Base-by-base conservation (phyloP, 2,329 filamentous ascomycete species). In the Sporothrix phasma region DNA sequence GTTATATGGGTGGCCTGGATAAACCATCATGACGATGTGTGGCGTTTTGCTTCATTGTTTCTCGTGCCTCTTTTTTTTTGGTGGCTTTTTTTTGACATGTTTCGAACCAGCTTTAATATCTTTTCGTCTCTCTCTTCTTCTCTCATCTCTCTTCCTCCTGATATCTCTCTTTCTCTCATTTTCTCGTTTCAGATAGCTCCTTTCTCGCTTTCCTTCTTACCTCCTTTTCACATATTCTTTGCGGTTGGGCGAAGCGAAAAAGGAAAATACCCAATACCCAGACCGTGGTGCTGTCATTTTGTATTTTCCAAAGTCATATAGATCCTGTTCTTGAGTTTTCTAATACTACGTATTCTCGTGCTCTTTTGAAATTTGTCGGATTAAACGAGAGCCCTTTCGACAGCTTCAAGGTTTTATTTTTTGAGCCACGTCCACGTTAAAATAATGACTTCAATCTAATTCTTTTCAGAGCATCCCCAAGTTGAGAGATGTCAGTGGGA, bases 261-360 rank as follows among this genome's bases (percentile, higher is more conserved):
- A n/a, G 51, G 19, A 56, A 15, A 56, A 39, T 56, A 56, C 31
- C 51, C 51, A 39, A 56, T 56, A 56, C 51, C 51, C 51, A 39
- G 31, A 31, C 19, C 31, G 31, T 56, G 51, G 51, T 29, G 31
- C 11, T 37, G 51, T 56, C 31, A 24, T 39, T 56, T n/a, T 56
- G 15, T 56, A 24, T 37, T 34, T 39, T 22, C 17, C 51, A 17
- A 56, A 39, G 51, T 37, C 51, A 39, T 19, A 56, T 56, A 39
- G 51, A 39, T 56, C 31, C 11, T n/a, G n/a, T n/a, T 24, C 39
- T 54, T 13, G 7, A 39, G 31, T 39, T 56, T 51, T 24, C 4
- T 17, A 56, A 39, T 56, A 37, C 19, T 11, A 54, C 31, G n/a
- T n/a, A n/a, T n/a, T n/a, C n/a, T n/a, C 2, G n/a, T 54, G n/a